Evolutionary conservation across 1,139 yeast genomes (phyloP).

Genomic region (Hyphopichia buzzinii): DNA sequence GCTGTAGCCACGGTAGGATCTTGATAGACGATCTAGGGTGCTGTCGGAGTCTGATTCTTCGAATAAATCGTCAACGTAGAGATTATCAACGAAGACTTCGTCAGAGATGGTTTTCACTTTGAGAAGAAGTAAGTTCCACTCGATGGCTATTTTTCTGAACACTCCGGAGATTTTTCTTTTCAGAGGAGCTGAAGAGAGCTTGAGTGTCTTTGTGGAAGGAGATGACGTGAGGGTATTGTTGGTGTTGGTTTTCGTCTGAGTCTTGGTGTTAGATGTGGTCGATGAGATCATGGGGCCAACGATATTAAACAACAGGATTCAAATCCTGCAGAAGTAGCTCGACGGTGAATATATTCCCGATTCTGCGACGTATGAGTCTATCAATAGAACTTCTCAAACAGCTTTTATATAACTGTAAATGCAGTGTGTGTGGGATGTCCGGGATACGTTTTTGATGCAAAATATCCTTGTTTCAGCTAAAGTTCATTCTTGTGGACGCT

Average conservation of each 20-base stretch:
- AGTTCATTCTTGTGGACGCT: too few species aligned
- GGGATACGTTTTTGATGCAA: too few species aligned
- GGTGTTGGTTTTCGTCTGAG: background rate
- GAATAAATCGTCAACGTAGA: slow-evolving; percentile 42
- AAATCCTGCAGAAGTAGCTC: too few species aligned
- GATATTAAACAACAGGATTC: too few species aligned
- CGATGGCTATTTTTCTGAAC: slow-evolving; percentile 32
- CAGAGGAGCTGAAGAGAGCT: background rate
- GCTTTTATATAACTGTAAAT: too few species aligned
- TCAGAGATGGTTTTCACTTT: slow-evolving; percentile 40
- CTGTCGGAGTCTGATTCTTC: slow-evolving; percentile 32
- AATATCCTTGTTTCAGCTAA: too few species aligned
- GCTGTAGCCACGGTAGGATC: slow-evolving; percentile 20
- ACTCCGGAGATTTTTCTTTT: slow-evolving; percentile 19
- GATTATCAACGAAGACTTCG: slow-evolving; percentile 42
- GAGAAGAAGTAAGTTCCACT: slow-evolving; percentile 32
- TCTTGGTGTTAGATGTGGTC: background rate
- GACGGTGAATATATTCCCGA: too few species aligned
- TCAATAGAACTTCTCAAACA: too few species aligned
- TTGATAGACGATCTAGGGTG: slow-evolving; percentile 23
- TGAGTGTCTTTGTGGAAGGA: background rate
- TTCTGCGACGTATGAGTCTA: too few species aligned
- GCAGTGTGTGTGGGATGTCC: too few species aligned
- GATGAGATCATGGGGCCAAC: slow-evolving; percentile 1
- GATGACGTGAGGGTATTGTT: background rate